Evolutionary conservation across 2,329 filamentous ascomycete species (phyloP), one percentile per base, ranked within the genome.

Genomic region (Hypomyces rosellus): DNA sequence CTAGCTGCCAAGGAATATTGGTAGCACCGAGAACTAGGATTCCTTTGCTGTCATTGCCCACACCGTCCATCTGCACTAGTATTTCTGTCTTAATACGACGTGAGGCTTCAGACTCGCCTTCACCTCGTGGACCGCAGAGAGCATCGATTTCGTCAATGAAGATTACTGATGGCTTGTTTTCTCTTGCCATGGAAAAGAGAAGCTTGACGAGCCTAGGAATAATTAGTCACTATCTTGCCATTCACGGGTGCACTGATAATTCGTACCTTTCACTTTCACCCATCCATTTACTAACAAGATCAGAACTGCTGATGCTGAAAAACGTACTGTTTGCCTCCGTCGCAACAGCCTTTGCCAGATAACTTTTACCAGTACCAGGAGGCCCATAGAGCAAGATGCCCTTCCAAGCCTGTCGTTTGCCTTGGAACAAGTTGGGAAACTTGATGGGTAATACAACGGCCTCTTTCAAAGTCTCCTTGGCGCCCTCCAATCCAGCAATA

Each of bases 271-370:
- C 93, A 76, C 88, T 95, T 72, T 99, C 93, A 74, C 93, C 93
- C 93, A 99, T 99, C 93, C 93, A 99, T 68, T 99, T 99, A 69
- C 89, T 96, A 54, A 99, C 93, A 69, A 99, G 70, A 67, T 99
- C 93, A 65, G 89, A 95, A 77, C 89, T 95, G 72, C 89, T 95
- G 58, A 99, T 92, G 64, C 90, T 96, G 79, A 99, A 99, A 68
- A 99, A 99, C 3, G 93, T 97, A 70, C 91, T 96, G 70, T 99
- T 97, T 52, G 93, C 93, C 71, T 99, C 93, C 15, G 93, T 99
- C 48, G 93, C 93, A 46, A 99, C 92, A 2, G 93, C 93, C 70
- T 97, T 99, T 55, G 93, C 93, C 48, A 99, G 75, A 69, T 96
- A 96, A 75, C 88, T 93, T 76, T 99, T 99, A 74, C 93, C 93